phyloP scores from a whole-genome alignment of 1,139 yeast species.

The Taphrina communis region DNA sequence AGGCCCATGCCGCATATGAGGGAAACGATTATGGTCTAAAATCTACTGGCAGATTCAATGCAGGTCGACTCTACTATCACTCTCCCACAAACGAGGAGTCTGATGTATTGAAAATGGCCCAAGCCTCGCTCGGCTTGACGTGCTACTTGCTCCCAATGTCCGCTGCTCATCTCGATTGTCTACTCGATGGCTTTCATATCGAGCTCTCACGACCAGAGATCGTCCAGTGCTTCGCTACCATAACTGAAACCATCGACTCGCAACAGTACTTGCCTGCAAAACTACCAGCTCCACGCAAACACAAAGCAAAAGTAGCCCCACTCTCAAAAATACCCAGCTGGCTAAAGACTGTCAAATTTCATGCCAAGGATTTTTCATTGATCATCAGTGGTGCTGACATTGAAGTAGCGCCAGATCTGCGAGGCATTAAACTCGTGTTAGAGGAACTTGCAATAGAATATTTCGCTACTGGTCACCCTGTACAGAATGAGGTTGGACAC shows the following conservation, averaged over 20 bases:
- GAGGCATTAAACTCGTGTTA: slow-evolving; percentile 29
- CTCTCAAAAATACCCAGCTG: slow-evolving; percentile 12
- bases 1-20: slow-evolving; percentile 11
- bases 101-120: slow-evolving; percentile 18
- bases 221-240: slow-evolving; percentile 27
- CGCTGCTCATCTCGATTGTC: background rate
- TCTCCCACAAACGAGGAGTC: slow-evolving; percentile 31
- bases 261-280: slow-evolving; percentile 7
- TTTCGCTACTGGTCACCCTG: background rate
- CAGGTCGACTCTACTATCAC: slow-evolving; percentile 30
- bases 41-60: slow-evolving; percentile 4
- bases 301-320: background rate
- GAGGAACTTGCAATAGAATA: slow-evolving; percentile 6
- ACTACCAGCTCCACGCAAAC: slow-evolving; percentile 15
- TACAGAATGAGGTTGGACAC: background rate
- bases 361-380: slow-evolving; percentile 1
- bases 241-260: slow-evolving; percentile 9
- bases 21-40: slow-evolving; percentile 4
- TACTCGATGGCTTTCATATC: slow-evolving; percentile 17
- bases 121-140: background rate
- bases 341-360: slow-evolving; percentile 13
- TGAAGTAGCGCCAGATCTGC: slow-evolving; percentile 36
- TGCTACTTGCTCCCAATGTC: slow-evolving; percentile 6
- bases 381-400: slow-evolving; percentile 23
- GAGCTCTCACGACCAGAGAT: slow-evolving; percentile 35